Evolutionary conservation across 805 yeast species (phyloP), one percentile per base, ranked within the genome.

Genomic region (Teunomyces panamensis): DNA sequence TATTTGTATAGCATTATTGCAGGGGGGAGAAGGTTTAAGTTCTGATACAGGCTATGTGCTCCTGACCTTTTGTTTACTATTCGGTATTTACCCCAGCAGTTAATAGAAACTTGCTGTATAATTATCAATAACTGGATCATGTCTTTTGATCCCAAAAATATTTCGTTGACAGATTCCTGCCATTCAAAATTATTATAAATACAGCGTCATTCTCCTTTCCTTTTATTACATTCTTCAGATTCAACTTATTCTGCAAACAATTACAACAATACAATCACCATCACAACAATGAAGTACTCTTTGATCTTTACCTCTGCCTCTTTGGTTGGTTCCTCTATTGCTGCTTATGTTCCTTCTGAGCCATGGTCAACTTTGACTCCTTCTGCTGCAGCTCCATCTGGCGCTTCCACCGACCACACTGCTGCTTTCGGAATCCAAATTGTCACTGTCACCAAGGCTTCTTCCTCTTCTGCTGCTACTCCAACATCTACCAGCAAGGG

Each of bases 341-440:
- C 86, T 44, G 88, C 88, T 49, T 54, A 58, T 30, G 63, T 61
- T 39, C 63, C 67, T 17, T 44, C 58, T 4, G 56, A 57, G 17
- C 56, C 62, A 14, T 68, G 67, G 67, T 56, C 67, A 28, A 55
- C 59, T 13, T 64, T 68, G 50, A 67, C 70, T 30, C 71, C 73
- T 20, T 45, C 61, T 29, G 63, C 53, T 11, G 56, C 68, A 17
- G 54, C 62, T 37, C 57, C 60, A 9, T 47, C 56, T 9, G 59
- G 58, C 37, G 70, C 70, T 2, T 52, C 75, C 44, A 79, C 87
- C 42, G 80, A 80, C 57, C 79, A 78, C 75, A 50, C 78, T 36
- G 64, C 69, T 43, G 62, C 77, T 43, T 85, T 85, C 59, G 92
- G 91, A 71, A 84, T 85, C 59, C 86, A 85, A 50, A 81, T 85